These are phyloP conservation scores for Botrytis paeoniae DNA, from an alignment of 2,329 filamentous ascomycete genomes.

Conservation along the genomic window DNA sequence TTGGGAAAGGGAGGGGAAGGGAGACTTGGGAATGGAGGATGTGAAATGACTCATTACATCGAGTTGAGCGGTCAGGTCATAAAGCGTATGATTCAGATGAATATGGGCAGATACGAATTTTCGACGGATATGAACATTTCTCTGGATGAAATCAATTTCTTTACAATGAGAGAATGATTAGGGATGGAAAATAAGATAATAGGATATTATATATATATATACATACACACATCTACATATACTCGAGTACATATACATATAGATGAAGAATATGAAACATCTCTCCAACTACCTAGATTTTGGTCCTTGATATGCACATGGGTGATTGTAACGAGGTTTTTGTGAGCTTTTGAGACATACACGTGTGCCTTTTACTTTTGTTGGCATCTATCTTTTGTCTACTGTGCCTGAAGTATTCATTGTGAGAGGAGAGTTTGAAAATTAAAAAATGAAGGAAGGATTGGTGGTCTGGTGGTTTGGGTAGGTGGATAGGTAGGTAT, in stretches of 20 bases:
- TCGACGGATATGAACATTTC: neutral
- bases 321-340: no score
- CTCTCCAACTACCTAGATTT: neutral
- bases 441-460: neutral
- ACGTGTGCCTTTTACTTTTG: neutral
- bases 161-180: neutral
- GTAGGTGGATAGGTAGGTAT: no score
- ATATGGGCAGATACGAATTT: neutral
- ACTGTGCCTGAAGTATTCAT: no score
- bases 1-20: neutral
- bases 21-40: neutral
- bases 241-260: neutral
- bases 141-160: neutral
- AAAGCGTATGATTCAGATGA: neutral
- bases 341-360: no score
- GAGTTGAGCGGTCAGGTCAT: neutral
- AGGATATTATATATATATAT: neutral
- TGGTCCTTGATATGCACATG: neutral
- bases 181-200: neutral
- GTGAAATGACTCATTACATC: neutral
- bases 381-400: neutral
- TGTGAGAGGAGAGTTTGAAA: neutral
- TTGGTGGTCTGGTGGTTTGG: neutral
- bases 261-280: neutral
- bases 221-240: neutral